These are phyloP conservation scores for Colletotrichum agaves DNA, from an alignment of 2,329 filamentous ascomycete species.

Conservation along the genomic window DNA sequence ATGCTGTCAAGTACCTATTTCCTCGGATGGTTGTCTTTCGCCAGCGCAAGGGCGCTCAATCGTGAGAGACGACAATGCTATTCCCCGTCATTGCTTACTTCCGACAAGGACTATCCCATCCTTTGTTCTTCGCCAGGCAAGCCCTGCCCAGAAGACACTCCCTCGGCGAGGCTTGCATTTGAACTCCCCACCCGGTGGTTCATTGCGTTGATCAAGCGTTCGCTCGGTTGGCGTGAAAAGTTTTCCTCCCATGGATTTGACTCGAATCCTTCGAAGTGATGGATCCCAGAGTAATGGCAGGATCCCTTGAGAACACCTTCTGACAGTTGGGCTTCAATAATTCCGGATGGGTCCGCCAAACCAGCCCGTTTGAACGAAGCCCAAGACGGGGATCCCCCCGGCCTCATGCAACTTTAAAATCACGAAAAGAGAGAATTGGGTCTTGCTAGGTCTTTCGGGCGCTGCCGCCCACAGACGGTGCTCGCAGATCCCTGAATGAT, in stretches of 20 bases:
- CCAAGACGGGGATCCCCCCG: constrained; percentile 33
- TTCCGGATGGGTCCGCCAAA: constrained; percentile 9
- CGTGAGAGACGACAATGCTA: background rate
- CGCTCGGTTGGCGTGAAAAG: background rate
- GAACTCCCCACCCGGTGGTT: background rate
- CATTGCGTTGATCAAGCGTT: background rate
- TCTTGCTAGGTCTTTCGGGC: constrained; percentile 20
- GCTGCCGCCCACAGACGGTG: background rate
- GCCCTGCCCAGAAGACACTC: constrained; percentile 20
- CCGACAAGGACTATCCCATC: constrained; percentile 29
- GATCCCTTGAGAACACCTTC: background rate
- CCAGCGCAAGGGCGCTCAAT: background rate
- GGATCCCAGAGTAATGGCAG: background rate
- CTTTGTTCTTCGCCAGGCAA: constrained; percentile 27
- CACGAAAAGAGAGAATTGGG: constrained; percentile 6
- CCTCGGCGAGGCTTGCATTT: background rate
- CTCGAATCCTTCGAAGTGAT: background rate
- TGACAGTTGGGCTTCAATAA: constrained; percentile 20
- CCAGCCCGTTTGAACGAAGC: constrained; percentile 8
- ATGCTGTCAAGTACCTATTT: constrained; percentile 13
- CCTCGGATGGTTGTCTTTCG: constrained; percentile 17
- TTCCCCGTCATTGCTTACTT: background rate
- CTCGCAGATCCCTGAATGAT: background rate
- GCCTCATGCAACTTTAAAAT: constrained; percentile 1
- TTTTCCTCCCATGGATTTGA: background rate